phyloP scores from a whole-genome alignment of 768 basidiomycete species.

The Chalciporus sphaerocephalus region DNA sequence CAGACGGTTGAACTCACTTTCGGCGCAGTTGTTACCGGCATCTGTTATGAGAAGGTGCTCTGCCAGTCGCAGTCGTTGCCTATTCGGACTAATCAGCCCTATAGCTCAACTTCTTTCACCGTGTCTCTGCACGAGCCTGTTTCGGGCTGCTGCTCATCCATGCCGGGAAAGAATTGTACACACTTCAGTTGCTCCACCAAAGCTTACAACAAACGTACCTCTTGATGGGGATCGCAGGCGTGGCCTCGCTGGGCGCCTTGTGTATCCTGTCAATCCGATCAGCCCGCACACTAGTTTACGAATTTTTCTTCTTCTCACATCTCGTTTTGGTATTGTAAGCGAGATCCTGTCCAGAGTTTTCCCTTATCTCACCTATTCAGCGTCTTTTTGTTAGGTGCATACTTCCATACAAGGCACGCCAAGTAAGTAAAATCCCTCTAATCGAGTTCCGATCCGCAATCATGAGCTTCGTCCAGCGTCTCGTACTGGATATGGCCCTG shows the following conservation, averaged over 20 bases:
- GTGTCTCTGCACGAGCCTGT: conserved; percentile 45
- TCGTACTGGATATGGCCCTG: conserved; percentile 31
- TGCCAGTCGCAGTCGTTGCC: not conserved
- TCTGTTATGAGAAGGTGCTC: conserved; percentile 27
- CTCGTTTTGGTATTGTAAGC: conserved; percentile 41
- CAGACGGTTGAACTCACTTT: not conserved
- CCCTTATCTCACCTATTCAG: conserved; percentile 14
- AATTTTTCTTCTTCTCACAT: conserved; percentile 50
- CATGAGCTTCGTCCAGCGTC: conserved; percentile 4
- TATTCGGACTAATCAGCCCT: conserved; percentile 1
- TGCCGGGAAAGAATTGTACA: conserved; percentile 23
- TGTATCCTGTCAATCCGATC: conserved; percentile 46
- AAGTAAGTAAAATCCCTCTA: conserved; percentile 9
- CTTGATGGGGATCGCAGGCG: conserved; percentile 34
- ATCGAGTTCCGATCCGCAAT: not conserved
- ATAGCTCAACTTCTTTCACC: conserved; percentile 43
- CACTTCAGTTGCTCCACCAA: not conserved
- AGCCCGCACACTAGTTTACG: conserved; percentile 44
- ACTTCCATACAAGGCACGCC: conserved; percentile 35
- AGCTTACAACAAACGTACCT: conserved; percentile 17
- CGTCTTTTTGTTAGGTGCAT: conserved; percentile 37
- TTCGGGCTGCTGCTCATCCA: conserved; percentile 49
- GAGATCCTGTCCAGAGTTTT: not conserved
- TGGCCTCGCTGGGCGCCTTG: conserved; percentile 40
- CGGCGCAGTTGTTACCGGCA: conserved; percentile 26